Conservation (phyloP, 768 basidiomycete species). For the Tylopilus felleus region DNA sequence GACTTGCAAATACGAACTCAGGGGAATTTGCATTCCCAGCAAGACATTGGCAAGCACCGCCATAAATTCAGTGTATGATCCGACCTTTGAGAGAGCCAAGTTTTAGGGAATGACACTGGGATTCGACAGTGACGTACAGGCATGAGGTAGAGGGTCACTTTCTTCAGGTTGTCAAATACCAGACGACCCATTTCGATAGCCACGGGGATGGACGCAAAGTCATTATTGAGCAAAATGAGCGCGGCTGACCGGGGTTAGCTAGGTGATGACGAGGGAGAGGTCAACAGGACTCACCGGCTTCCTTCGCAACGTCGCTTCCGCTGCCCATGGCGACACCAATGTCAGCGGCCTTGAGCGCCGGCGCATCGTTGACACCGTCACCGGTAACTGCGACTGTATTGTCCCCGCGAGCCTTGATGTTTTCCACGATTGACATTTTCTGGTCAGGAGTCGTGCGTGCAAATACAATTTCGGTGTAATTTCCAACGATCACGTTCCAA, state of each 20-base stretch:
- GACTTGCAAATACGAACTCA: slow-evolving; percentile 54
- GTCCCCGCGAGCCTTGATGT: slow-evolving; percentile 45
- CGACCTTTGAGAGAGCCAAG: slow-evolving; percentile 32
- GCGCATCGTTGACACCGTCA: slow-evolving; percentile 56
- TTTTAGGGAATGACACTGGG: background rate
- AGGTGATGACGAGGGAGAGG: background rate
- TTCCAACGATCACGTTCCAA: slow-evolving; percentile 39
- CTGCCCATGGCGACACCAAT: slow-evolving; percentile 54
- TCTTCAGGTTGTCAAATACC: slow-evolving; percentile 58
- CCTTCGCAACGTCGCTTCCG: slow-evolving; percentile 52
- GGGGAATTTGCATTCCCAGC: slow-evolving; percentile 55
- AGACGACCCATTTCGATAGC: slow-evolving; percentile 59
- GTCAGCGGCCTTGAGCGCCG: slow-evolving; percentile 50
- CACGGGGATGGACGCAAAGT: slow-evolving; percentile 55
- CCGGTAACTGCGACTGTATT: slow-evolving; percentile 53
- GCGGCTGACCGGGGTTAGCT: slow-evolving; percentile 26
- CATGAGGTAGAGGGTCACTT: slow-evolving; percentile 46
- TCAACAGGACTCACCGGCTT: slow-evolving; percentile 40
- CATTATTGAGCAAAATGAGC: slow-evolving; percentile 54
- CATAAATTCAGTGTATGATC: slow-evolving; percentile 59
- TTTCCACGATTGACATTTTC: slow-evolving; percentile 55
- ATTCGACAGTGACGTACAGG: slow-evolving; percentile 29
- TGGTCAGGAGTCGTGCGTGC: slow-evolving; percentile 56
- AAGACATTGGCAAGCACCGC: slow-evolving; percentile 53
- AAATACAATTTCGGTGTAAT: slow-evolving; percentile 46